phyloP scores from a whole-genome alignment of 345 rosid genomes.

The Brassica juncea region DNA sequence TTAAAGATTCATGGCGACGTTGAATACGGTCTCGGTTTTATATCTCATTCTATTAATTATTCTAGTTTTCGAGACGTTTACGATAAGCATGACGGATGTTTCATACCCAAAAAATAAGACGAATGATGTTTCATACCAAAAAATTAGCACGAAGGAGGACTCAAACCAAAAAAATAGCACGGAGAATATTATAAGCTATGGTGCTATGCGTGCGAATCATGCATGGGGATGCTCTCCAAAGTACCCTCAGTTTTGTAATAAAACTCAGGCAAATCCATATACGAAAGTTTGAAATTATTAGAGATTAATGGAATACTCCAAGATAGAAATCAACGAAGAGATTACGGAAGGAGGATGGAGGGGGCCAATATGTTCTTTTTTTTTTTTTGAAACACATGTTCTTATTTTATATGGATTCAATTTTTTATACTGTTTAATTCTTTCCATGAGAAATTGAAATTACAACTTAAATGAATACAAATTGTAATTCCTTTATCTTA shows the following conservation, averaged over 20 bases:
- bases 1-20: neutral
- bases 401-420: neutral
- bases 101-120: neutral
- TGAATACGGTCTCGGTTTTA: conserved; percentile 6
- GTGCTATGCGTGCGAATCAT: conserved; percentile 16
- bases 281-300: neutral
- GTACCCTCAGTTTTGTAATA: conserved; percentile 33
- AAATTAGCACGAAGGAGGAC: no score
- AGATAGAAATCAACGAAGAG: neutral
- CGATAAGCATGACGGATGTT: conserved; percentile 15
- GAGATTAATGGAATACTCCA: neutral
- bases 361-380: neutral
- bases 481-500: neutral
- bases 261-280: conserved; percentile 30
- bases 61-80: neutral
- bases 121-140: no score
- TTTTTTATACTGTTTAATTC: neutral
- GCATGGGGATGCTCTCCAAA: conserved; percentile 40
- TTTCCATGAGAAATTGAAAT: neutral
- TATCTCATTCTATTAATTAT: conserved; percentile 9
- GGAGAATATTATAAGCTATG: conserved; percentile 19
- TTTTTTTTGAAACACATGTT: no score
- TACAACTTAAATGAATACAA: neutral
- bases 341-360: neutral
- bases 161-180: neutral